Evolutionary conservation across 192 early-diverging fungal genomes (phyloP).

Genomic region (Dimargaris xerosporica): DNA sequence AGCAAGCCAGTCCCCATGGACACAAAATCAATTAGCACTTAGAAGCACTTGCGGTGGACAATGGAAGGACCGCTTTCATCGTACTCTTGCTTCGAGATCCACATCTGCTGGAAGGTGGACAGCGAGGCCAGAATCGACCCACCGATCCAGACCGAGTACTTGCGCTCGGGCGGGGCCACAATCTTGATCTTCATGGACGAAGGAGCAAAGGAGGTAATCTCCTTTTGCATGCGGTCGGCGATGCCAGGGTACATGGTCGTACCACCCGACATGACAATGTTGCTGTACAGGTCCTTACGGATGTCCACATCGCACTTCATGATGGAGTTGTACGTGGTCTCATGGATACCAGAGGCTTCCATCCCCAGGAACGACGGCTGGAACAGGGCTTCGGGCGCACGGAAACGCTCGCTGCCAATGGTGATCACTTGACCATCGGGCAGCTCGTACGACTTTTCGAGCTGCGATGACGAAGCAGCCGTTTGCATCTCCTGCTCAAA

Average conservation of each 20-base stretch:
- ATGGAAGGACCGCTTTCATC: slow-evolving; percentile 82
- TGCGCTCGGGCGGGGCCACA: slow-evolving; percentile 41
- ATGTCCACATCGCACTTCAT: slow-evolving; percentile 34
- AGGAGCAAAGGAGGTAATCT: slow-evolving; percentile 36
- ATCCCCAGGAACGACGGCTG: slow-evolving; percentile 37
- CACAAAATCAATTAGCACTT: slow-evolving; percentile 19
- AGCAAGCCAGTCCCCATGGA: not conserved
- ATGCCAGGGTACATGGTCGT: slow-evolving; percentile 40
- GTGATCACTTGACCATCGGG: slow-evolving; percentile 39
- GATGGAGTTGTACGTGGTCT: slow-evolving; percentile 29
- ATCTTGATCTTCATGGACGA: slow-evolving; percentile 41
- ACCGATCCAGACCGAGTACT: slow-evolving; percentile 53
- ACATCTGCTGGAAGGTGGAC: slow-evolving; percentile 48
- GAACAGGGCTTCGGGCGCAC: slow-evolving; percentile 42
- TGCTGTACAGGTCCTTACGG: slow-evolving; percentile 27
- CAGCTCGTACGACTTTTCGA: slow-evolving; percentile 35
- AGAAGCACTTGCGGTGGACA: slow-evolving; percentile 84
- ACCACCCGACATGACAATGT: slow-evolving; percentile 32
- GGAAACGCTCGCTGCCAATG: slow-evolving; percentile 44
- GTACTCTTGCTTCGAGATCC: slow-evolving; percentile 66
- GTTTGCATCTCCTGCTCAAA: slow-evolving; percentile 30
- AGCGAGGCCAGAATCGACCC: slow-evolving; percentile 43
- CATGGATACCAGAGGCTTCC: slow-evolving; percentile 29
- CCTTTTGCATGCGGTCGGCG: slow-evolving; percentile 34
- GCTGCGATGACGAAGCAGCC: slow-evolving; percentile 22